These are phyloP conservation scores for Conticribra weissflogii DNA, from an alignment of 108 stramenopile species.

Conservation along the genomic window DNA sequence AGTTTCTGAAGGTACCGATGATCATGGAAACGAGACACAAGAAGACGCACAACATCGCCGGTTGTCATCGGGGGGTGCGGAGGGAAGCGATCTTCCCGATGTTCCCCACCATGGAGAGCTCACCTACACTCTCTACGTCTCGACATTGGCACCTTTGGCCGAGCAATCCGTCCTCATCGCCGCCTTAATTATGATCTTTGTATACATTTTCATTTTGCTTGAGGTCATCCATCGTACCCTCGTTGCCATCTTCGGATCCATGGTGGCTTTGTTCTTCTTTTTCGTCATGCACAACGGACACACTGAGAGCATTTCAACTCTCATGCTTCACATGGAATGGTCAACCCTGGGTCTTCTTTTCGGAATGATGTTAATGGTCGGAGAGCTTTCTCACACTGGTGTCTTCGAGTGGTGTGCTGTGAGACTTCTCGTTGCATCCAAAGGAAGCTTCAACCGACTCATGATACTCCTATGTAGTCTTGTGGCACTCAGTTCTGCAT, in stretches of 20 bases:
- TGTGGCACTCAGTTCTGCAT: slow-evolving; percentile 57
- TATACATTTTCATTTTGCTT: slow-evolving; percentile 64
- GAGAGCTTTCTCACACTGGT: slow-evolving; percentile 66
- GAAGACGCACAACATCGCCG: slow-evolving; percentile 3
- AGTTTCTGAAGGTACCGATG: slow-evolving; percentile 1
- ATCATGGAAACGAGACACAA: neutral
- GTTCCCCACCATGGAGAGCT: slow-evolving; percentile 44
- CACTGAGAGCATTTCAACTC: slow-evolving; percentile 42
- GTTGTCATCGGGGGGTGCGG: slow-evolving; percentile 4
- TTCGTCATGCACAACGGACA: slow-evolving; percentile 63
- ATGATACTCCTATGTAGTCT: slow-evolving; percentile 53
- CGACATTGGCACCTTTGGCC: slow-evolving; percentile 41
- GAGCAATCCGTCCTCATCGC: slow-evolving; percentile 50
- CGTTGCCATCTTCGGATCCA: slow-evolving; percentile 63
- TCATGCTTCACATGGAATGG: slow-evolving; percentile 68
- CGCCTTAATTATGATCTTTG: slow-evolving; percentile 66
- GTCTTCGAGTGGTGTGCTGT: slow-evolving; percentile 74
- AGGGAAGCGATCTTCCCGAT: neutral
- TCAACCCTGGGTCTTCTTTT: slow-evolving; percentile 65
- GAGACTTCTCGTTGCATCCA: slow-evolving; percentile 49
- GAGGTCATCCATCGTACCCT: slow-evolving; percentile 73
- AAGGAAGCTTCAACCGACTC: slow-evolving; percentile 56
- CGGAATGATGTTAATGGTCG: slow-evolving; percentile 77
- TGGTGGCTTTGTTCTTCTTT: slow-evolving; percentile 61
- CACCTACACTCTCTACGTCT: slow-evolving; percentile 48